Evolutionary conservation across 306 rosid genomes (phyloP), one percentile per base, ranked within the genome.

Genomic region (Trichosanthes truncata): DNA sequence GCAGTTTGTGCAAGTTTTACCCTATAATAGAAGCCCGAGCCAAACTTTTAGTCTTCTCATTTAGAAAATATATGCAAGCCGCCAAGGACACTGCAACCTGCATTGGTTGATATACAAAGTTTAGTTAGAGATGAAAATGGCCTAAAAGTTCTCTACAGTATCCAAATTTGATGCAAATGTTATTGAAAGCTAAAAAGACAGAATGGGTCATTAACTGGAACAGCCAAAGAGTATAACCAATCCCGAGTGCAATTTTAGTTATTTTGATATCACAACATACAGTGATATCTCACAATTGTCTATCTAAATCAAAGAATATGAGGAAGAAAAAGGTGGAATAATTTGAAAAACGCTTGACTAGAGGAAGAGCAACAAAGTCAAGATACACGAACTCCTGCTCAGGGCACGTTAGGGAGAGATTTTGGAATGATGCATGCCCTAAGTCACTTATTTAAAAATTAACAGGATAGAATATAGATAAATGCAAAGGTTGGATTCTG

Each of bases 31-130:
- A 90, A 9, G 99, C 96, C 83, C 99, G 92, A 25, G 81, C 89
- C 88, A 95, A 65, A 89, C 96, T 95, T 88, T 95, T 91, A 4
- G 97, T 92, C 89, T 95, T 95, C 86, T 95, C 99, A 13, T 93
- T 91, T 10, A 93, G 97, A 84, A 95, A 95, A 84, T 95, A 93
- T 90, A 95, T 88, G 93, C 97, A 92, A 74, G 99, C 97, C 53
- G 94, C 97, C 89, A 93, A 81, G 81, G 97, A 93, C 75, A 95
- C 86, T 65, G 99, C 99, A 48, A 95, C 99, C 99, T 91, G 89
- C 81, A 49, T 52, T 51, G 4, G 69, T 67, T 14, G 31, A 77
- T 38, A 77, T 57, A 45, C 36, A 43, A 14, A 38, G 80, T n/a
- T 76, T 56, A 76, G 35, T 21, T 33, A 40, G 17, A 15, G 46